Conservation (phyloP, 768 basidiomycete genomes). For the Lanmaoa rubissima region DNA sequence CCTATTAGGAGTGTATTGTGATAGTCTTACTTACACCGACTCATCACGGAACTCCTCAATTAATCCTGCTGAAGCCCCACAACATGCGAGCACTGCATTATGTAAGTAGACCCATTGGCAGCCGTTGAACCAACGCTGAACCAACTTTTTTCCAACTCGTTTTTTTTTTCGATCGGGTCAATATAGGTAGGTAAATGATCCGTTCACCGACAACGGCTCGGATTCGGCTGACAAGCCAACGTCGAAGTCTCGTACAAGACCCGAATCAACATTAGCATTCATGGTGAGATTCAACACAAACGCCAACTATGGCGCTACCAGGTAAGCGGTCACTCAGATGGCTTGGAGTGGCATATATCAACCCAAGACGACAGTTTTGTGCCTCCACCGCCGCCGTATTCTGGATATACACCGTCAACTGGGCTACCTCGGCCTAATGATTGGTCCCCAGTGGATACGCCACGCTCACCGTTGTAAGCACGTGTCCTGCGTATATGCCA, state of each 20-base stretch:
- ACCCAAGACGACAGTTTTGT: not conserved
- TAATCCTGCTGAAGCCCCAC: no score
- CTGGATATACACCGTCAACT: not conserved
- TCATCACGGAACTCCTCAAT: no score
- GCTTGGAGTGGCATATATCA: no score
- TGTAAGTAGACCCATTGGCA: no score
- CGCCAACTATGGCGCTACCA: conserved; percentile 8
- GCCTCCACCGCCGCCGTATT: conserved; percentile 12
- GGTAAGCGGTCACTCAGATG: not conserved
- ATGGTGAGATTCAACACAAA: not conserved
- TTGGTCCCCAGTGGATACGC: not conserved
- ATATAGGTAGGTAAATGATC: not conserved
- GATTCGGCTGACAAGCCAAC: not conserved
- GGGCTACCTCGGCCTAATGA: not conserved
- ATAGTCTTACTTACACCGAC: no score
- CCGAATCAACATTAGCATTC: not conserved
- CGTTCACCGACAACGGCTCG: not conserved
- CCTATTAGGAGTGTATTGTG: no score
- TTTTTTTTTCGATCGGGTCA: not conserved
- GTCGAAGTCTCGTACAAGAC: not conserved
- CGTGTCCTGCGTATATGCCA: not conserved
- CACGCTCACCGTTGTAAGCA: conserved; percentile 4
- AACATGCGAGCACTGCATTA: no score
- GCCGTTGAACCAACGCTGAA: no score
- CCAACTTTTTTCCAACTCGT: not conserved